Conservation (phyloP, 2,329 filamentous ascomycete genomes). For the Aphanocladium album region DNA sequence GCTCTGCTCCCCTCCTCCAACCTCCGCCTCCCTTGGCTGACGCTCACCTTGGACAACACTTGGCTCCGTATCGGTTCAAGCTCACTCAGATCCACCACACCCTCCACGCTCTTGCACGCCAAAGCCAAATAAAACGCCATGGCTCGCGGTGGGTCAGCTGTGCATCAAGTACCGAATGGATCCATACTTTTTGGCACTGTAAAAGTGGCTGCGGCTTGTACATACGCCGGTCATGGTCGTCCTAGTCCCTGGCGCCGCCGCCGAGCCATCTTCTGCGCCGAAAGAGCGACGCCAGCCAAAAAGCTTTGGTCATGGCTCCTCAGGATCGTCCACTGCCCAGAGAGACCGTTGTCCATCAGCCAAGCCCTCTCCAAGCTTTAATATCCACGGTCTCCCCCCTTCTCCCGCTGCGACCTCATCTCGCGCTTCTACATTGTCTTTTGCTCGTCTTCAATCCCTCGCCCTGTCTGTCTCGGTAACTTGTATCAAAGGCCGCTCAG, state of each 20-base stretch:
- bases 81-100: conserved; percentile 12
- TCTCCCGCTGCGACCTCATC: background rate
- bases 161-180: background rate
- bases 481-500: background rate
- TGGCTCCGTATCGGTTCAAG: conserved; percentile 8
- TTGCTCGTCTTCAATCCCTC: background rate
- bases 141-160: background rate
- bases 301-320: background rate
- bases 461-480: background rate
- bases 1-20: background rate
- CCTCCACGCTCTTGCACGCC: conserved; percentile 1
- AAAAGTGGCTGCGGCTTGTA: background rate
- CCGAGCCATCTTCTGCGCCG: conserved; percentile 3
- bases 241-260: background rate
- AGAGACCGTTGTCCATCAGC: background rate
- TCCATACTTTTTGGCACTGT: conserved; percentile 12
- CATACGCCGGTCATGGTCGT: background rate
- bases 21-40: background rate
- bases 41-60: conserved; percentile 3
- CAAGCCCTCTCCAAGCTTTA: conserved; percentile 2
- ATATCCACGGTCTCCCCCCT: conserved; percentile 5
- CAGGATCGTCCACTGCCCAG: background rate
- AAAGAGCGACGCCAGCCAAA: background rate
- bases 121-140: conserved; percentile 11
- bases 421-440: background rate